A percentile compares a stretch with the other conserved stretches of the same genome.
These are phyloP conservation scores for Orobanche coerulescens DNA, from an alignment of 257 asterid genomes.

Conservation along the genomic window DNA sequence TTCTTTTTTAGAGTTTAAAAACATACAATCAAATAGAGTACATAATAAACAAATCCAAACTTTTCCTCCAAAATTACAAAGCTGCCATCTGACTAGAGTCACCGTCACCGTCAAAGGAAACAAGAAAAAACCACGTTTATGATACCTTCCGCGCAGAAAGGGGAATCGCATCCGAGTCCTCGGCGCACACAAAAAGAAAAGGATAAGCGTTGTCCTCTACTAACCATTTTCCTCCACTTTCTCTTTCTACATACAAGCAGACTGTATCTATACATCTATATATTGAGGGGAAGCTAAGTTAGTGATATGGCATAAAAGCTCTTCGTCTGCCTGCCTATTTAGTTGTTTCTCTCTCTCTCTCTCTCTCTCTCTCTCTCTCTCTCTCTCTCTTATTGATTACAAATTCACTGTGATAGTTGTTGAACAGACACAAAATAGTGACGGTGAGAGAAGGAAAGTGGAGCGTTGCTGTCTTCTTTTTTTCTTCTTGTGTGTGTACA, in stretches of 20 bases:
- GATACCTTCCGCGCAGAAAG: constrained; percentile 38
- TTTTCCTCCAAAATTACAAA: constrained; percentile 19
- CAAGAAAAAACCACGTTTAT: constrained; percentile 17
- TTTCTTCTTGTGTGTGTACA: no score
- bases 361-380: constrained; percentile 17
- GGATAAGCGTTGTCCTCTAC: constrained; percentile 30
- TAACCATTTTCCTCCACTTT: constrained; percentile 20
- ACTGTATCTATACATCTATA: constrained; percentile 7
- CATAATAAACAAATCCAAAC: no score
- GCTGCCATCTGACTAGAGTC: constrained; percentile 20
- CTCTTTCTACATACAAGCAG: constrained; percentile 28
- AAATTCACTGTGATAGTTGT: constrained; percentile 28
- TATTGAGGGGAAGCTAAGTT: constrained; percentile 18
- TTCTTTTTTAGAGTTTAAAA: no score
- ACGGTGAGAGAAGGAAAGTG: constrained; percentile 14
- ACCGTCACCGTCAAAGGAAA: constrained; percentile 32
- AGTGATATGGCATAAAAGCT: constrained; percentile 27
- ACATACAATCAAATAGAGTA: no score
- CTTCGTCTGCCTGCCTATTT: constrained; percentile 26
- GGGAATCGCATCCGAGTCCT: constrained; percentile 40
- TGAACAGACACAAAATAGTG: constrained; percentile 23
- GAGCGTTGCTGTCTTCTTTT: constrained; percentile 1
- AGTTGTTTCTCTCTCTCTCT: constrained; percentile 16
- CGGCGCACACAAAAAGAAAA: constrained; percentile 20
- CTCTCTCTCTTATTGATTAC: constrained; percentile 23